A percentile compares a stretch with the other conserved stretches of the same genome.
phyloP scores from a whole-genome alignment of 306 rosid species.

The Spatholobus suberectus region DNA sequence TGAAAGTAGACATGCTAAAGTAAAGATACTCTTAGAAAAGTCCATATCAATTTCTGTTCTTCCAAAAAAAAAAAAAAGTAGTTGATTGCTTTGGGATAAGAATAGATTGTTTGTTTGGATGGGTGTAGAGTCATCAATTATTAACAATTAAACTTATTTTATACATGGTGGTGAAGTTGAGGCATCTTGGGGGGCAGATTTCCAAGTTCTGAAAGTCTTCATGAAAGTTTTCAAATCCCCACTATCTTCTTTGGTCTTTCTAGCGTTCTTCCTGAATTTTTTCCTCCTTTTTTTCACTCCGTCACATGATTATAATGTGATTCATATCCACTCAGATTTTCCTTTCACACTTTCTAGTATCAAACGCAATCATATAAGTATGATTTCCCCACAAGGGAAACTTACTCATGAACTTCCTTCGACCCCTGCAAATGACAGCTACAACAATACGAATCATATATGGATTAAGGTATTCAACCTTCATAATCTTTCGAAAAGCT shows the following conservation, averaged over 20 bases:
- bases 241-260: not conserved
- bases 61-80: not conserved
- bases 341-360: not conserved
- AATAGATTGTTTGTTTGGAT: not conserved
- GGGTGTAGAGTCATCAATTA: not conserved
- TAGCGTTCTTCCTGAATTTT: constrained; percentile 24
- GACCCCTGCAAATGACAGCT: not conserved
- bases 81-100: constrained; percentile 6
- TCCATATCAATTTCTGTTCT: not conserved
- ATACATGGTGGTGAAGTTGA: not conserved
- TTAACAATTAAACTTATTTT: not conserved
- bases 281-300: constrained; percentile 40
- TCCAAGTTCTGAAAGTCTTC: not conserved
- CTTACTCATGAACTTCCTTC: not conserved
- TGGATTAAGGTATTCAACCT: constrained; percentile 38
- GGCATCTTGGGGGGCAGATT: not conserved
- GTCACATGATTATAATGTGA: constrained; percentile 17
- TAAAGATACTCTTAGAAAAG: not conserved
- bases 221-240: constrained; percentile 41
- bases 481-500: not conserved
- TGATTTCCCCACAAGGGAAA: no score
- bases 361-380: constrained; percentile 3
- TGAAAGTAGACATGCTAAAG: not conserved
- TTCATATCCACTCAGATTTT: constrained; percentile 15
- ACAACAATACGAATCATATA: not conserved